Evolutionary conservation across 2,329 filamentous ascomycete species (phyloP).

Genomic region (Gaeumannomyces sp.): DNA sequence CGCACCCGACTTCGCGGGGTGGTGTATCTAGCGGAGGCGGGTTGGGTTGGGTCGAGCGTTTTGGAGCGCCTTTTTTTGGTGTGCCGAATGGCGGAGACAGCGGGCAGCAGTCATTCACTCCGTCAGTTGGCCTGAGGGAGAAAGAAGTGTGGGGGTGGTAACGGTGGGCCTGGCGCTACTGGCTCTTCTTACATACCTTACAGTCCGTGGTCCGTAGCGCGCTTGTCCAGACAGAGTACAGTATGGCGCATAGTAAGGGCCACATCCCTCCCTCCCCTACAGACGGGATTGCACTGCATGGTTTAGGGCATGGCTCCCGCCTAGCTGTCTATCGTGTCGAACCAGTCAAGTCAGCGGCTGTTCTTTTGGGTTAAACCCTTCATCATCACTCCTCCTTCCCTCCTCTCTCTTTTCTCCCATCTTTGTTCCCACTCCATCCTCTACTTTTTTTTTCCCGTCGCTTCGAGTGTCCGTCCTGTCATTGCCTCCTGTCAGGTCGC

Average conservation of each 20-base stretch:
- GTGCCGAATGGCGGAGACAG: background rate
- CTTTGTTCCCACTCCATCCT: constrained; percentile 7
- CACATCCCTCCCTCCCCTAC: no score
- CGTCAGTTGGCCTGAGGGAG: background rate
- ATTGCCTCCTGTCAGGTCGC: background rate
- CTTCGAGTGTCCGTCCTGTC: constrained; percentile 1
- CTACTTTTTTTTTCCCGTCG: background rate
- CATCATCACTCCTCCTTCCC: constrained; percentile 2
- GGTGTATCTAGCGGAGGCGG: background rate
- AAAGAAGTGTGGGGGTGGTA: background rate
- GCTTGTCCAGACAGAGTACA: background rate
- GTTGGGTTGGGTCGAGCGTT: background rate
- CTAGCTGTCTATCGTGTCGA: background rate
- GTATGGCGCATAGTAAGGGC: background rate
- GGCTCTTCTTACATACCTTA: background rate
- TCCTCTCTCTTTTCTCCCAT: constrained; percentile 9
- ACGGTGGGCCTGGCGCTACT: background rate
- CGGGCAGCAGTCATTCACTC: background rate
- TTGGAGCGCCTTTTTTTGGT: background rate
- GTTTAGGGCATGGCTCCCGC: no score
- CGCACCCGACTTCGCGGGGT: background rate
- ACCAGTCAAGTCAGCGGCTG: background rate
- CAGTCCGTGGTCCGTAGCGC: background rate
- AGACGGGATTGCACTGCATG: no score
- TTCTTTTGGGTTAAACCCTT: background rate